Percentiles rank a stretch among this genome's conserved stretches.
Conservation (phyloP, 1,284 basidiomycete genomes). For the Microbotryum lychnidis-dioicae region DNA sequence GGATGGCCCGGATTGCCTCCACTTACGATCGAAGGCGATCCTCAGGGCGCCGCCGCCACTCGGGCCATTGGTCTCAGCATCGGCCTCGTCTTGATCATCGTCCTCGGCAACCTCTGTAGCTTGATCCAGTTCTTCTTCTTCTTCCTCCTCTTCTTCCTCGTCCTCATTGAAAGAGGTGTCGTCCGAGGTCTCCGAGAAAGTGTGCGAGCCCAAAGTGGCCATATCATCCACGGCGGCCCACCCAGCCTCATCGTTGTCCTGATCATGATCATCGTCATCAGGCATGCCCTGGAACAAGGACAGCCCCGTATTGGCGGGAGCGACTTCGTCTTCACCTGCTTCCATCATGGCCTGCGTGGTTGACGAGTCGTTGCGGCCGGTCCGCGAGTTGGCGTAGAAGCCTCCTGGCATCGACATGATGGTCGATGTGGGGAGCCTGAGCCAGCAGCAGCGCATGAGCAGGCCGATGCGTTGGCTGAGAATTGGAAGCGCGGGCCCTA, state of each 20-base stretch:
- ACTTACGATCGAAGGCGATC: slow-evolving; percentile 29
- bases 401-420: too few relatives aligned
- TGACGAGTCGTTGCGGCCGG: neutral
- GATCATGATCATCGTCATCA: slow-evolving; percentile 22
- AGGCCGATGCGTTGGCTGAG: too few relatives aligned
- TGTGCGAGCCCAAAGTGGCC: neutral
- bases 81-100: neutral
- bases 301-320: slow-evolving; percentile 4
- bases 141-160: slow-evolving; percentile 2
- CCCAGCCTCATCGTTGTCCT: slow-evolving; percentile 29
- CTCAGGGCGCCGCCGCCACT: slow-evolving; percentile 1
- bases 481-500: too few relatives aligned
- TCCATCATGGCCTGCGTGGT: neutral
- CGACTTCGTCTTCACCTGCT: slow-evolving; percentile 28
- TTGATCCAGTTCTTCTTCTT: neutral
- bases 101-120: neutral
- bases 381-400: too few relatives aligned
- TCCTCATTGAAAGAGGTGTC: slow-evolving; percentile 3
- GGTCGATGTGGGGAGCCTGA: too few relatives aligned
- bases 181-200: neutral
- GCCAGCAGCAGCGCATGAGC: too few relatives aligned
- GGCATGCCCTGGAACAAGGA: neutral
- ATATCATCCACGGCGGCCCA: slow-evolving; percentile 9
- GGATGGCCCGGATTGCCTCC: neutral
- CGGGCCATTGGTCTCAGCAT: neutral